A percentile compares a stretch with the other conserved stretches of the same genome.
Conservation (phyloP, 139 green algal genomes). For the Edaphochlamys debaryana region DNA sequence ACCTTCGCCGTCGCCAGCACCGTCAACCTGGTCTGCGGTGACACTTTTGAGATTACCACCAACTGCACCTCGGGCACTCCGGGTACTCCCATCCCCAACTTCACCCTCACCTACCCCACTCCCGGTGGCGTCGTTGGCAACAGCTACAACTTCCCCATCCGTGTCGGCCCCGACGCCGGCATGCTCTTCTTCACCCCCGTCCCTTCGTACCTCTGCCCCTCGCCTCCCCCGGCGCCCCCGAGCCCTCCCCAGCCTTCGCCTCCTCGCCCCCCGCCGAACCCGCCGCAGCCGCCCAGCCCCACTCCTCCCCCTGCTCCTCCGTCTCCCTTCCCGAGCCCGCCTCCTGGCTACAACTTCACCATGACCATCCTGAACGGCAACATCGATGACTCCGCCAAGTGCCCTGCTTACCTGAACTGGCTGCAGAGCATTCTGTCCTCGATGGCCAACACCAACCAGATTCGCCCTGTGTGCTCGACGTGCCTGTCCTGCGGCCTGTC, state of each 20-base stretch:
- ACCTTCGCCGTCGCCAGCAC: neutral
- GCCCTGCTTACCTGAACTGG: neutral
- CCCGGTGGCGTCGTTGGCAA: neutral
- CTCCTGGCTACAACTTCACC: conserved; percentile 9
- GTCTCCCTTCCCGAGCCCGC: neutral
- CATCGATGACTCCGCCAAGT: conserved; percentile 16
- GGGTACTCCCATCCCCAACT: too few relatives aligned
- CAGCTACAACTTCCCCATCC: neutral
- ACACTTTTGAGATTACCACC: conserved; percentile 13
- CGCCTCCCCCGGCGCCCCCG: neutral
- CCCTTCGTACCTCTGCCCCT: neutral
- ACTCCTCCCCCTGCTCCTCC: neutral
- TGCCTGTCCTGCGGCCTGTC: too few relatives aligned
- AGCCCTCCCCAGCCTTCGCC: neutral
- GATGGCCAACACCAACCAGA: too few relatives aligned
- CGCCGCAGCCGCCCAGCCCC: neutral
- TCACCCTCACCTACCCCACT: neutral
- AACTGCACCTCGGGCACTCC: too few relatives aligned
- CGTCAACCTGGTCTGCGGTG: conserved; percentile 9
- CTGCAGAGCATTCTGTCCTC: conserved; percentile 11
- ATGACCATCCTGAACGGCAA: conserved; percentile 23
- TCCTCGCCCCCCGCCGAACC: neutral
- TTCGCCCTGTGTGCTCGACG: too few relatives aligned
- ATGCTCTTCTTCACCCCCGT: neutral
- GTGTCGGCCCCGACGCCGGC: neutral